These are phyloP conservation scores for Nidularia sp. DNA, from an alignment of 768 basidiomycete species.

Conservation along the genomic window DNA sequence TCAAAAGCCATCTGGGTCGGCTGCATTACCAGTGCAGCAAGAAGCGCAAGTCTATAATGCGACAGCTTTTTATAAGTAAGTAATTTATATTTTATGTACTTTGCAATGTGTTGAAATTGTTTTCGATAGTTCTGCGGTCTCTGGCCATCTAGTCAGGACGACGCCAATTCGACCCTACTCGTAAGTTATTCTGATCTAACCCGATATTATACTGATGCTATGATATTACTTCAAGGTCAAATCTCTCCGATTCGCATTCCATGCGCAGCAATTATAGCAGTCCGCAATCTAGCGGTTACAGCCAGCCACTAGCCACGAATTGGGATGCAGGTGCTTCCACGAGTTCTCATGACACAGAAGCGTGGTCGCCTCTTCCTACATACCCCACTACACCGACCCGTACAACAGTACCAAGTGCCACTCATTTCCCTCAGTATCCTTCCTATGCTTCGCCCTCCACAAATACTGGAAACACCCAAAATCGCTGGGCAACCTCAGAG, in stretches of 20 bases:
- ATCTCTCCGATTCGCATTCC: too few species aligned
- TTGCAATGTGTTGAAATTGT: neutral
- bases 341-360: neutral
- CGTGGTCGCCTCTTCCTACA: neutral
- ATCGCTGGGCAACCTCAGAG: conserved; percentile 17
- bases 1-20: conserved; percentile 2
- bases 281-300: too few species aligned
- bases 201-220: too few species aligned
- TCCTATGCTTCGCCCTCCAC: neutral
- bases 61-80: conserved; percentile 52
- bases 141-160: conserved; percentile 31
- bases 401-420: conserved; percentile 8
- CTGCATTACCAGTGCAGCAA: neutral
- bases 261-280: too few species aligned
- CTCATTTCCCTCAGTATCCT: conserved; percentile 12
- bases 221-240: too few species aligned
- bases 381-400: conserved; percentile 1
- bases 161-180: neutral
- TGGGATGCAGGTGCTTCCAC: neutral
- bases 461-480: neutral
- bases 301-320: neutral
- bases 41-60: conserved; percentile 5
- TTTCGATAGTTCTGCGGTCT: conserved; percentile 44
- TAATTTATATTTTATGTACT: conserved; percentile 1
- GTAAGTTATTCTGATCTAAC: neutral